Base-by-base conservation (phyloP, 1,139 yeast genomes). In the Kodamaea anthophila region DNA sequence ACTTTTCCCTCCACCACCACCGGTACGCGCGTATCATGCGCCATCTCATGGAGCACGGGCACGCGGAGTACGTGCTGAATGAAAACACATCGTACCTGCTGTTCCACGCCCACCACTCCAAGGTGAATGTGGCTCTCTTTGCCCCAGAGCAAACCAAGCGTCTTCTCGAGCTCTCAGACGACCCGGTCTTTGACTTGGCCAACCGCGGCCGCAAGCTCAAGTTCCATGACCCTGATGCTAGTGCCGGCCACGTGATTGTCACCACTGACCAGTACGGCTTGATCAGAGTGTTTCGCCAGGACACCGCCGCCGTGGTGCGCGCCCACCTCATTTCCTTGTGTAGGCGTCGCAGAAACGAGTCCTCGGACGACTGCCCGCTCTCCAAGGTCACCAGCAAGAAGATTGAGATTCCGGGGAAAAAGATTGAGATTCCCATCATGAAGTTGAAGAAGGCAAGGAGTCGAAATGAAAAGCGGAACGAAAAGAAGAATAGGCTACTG, bases 221-320 rank as follows among this genome's bases (percentile, higher is more conserved):
- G 31, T 27, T 29, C 35, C 30, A 21, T 14, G 15, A 18, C 21
- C 24, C 27, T 11, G 20, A 24, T n/a, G n/a, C 29, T n/a, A 26
- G 31, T 10, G 30, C 31, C 3, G 72, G 74, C 1, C 60, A 70
- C 18, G 74, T 80, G 23, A 73, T 86, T 16, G 79, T 87, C 2
- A 78, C 94, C 1, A 77, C 93, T 0, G 96, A 86, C 49, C 75
- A 74, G 38, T 56, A 61, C 21, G 96, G 96, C 0, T 43, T 67
- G 4, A 82, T 87, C 26, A 60, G 91, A 33, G 83, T 87, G 0
- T 84, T 81, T 49, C 65, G 96, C 42, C 82, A 85, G 39, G 96
- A 87, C 51, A 65, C 79, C 29, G 83, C 93, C 0, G 57, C 69
- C 26, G 43, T 43, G 9, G 40, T 54, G 23, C 40, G 74, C 20